These are phyloP conservation scores for Liriodendron chinense DNA, from an alignment of 164 flowering plant genomes.

Conservation along the genomic window DNA sequence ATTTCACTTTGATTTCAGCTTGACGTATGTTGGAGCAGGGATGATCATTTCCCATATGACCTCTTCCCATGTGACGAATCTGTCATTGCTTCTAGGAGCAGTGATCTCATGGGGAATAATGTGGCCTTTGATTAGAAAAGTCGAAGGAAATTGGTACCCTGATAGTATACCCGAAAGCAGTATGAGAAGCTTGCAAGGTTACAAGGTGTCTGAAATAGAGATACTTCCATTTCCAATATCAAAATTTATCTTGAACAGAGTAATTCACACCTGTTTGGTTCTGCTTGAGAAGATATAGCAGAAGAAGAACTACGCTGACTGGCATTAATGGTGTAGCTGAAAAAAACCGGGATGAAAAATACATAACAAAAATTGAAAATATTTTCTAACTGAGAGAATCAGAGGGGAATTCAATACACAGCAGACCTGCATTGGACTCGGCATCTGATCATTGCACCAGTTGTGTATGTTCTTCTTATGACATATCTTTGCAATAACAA, in stretches of 20 bases:
- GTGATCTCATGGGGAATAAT: constrained; percentile 90
- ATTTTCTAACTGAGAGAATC: too few relatives aligned
- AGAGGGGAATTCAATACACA: too few relatives aligned
- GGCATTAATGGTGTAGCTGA: too few relatives aligned
- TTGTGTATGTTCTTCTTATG: too few relatives aligned
- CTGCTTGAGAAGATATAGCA: neutral
- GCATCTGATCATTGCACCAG: too few relatives aligned
- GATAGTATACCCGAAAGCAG: constrained; percentile 51
- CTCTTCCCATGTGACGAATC: constrained; percentile 73
- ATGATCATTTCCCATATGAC: constrained; percentile 94
- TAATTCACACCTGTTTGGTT: neutral
- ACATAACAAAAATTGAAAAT: too few relatives aligned
- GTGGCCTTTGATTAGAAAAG: constrained; percentile 79
- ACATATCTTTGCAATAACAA: too few relatives aligned
- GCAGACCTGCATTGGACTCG: too few relatives aligned
- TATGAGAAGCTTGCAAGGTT: constrained; percentile 84
- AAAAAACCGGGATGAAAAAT: too few relatives aligned
- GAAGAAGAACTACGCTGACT: neutral
- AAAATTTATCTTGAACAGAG: neutral
- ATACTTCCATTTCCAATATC: neutral
- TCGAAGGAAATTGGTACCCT: constrained; percentile 78
- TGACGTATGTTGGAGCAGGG: constrained; percentile 82
- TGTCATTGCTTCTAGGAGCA: constrained; percentile 84
- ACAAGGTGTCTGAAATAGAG: constrained; percentile 47
- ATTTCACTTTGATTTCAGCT: constrained; percentile 80